Conservation (phyloP, 768 basidiomycete genomes). For the Phylloporus sp. region DNA sequence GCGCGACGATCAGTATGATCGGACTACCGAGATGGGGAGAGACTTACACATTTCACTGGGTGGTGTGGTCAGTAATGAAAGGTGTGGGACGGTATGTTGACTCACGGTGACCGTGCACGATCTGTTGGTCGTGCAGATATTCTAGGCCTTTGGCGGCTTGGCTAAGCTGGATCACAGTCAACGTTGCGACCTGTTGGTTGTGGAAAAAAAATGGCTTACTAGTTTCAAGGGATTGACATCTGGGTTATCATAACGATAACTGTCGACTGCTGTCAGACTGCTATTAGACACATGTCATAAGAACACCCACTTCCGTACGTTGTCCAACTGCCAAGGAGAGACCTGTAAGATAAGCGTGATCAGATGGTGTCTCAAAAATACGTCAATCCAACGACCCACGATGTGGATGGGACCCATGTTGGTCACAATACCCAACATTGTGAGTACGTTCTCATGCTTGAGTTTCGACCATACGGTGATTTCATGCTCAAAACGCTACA, state of each 20-base stretch:
- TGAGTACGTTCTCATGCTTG: slow-evolving; percentile 40
- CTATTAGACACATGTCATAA: neutral
- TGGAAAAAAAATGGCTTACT: slow-evolving; percentile 27
- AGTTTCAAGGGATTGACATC: slow-evolving; percentile 40
- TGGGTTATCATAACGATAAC: slow-evolving; percentile 38
- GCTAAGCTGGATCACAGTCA: slow-evolving; percentile 34
- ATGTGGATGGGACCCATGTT: slow-evolving; percentile 51
- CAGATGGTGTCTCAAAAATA: neutral
- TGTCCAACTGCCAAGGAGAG: slow-evolving; percentile 60
- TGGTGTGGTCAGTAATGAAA: neutral
- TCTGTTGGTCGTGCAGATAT: slow-evolving; percentile 49
- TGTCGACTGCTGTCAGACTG: slow-evolving; percentile 15
- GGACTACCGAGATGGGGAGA: neutral
- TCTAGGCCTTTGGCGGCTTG: slow-evolving; percentile 56
- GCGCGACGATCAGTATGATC: slow-evolving; percentile 3
- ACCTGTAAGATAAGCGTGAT: slow-evolving; percentile 36
- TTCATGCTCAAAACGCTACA: slow-evolving; percentile 55
- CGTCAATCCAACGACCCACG: slow-evolving; percentile 23
- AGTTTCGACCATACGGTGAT: slow-evolving; percentile 52
- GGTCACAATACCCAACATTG: slow-evolving; percentile 56
- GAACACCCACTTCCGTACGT: slow-evolving; percentile 45
- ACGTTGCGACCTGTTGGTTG: neutral
- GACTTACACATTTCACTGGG: slow-evolving; percentile 59
- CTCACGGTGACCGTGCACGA: slow-evolving; percentile 62
- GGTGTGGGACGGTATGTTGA: slow-evolving; percentile 1